A percentile compares a stretch with the other conserved stretches of the same genome.
Conservation (phyloP, 1,284 basidiomycete genomes). For the Lignosus rhinocerotis region DNA sequence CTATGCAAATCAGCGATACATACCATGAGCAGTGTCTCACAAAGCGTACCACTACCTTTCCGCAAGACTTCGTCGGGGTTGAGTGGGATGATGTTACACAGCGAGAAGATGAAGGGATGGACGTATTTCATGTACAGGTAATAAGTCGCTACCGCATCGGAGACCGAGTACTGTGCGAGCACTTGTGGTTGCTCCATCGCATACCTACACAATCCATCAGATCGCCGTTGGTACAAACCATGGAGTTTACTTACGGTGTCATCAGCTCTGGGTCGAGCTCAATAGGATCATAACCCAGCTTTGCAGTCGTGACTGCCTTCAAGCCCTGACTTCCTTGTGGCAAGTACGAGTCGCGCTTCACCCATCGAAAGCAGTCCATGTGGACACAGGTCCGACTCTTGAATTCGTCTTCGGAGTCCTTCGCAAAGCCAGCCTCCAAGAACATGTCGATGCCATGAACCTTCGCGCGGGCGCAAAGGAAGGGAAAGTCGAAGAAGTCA, state of each 20-base stretch:
- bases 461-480: conserved; percentile 87
- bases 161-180: conserved; percentile 97
- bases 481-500: conserved; percentile 99
- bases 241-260: conserved; percentile 74
- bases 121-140: conserved; percentile 99
- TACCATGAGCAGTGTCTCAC: conserved; percentile 98
- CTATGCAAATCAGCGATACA: conserved; percentile 24
- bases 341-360: conserved; percentile 99
- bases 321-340: conserved; percentile 98
- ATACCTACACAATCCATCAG: conserved; percentile 57
- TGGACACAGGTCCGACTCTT: conserved; percentile 94
- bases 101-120: conserved; percentile 98
- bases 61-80: conserved; percentile 96
- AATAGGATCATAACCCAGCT: conserved; percentile 96
- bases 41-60: conserved; percentile 95
- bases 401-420: conserved; percentile 93
- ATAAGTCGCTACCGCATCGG: conserved; percentile 99
- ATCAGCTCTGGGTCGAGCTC: conserved; percentile 98
- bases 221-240: background rate
- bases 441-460: conserved; percentile 97
- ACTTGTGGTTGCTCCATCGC: conserved; percentile 95
- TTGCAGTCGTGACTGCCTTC: conserved; percentile 97
- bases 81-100: conserved; percentile 99
- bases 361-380: conserved; percentile 99
- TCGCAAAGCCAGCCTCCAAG: conserved; percentile 90